Conservation (phyloP, 495 filamentous ascomycete genomes). For the Cenococcum geophilum region DNA sequence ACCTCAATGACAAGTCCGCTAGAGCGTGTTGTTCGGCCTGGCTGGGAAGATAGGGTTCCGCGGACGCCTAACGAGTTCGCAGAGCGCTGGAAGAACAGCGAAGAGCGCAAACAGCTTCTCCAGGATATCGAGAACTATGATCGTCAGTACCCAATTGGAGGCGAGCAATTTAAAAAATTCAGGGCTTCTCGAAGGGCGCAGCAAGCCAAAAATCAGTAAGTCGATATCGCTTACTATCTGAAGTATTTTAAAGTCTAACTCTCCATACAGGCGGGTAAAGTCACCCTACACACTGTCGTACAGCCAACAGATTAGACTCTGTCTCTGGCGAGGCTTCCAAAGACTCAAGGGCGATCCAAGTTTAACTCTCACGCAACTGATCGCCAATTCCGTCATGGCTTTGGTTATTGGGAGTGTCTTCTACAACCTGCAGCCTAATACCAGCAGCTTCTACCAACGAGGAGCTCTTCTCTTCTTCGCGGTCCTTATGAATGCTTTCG, state of each 20-base stretch:
- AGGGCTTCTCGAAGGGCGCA: slow-evolving; percentile 58
- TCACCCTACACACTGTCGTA: slow-evolving; percentile 77
- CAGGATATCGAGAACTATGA: slow-evolving; percentile 68
- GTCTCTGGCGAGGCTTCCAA: slow-evolving; percentile 67
- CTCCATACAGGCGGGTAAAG: slow-evolving; percentile 40
- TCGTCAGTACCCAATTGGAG: slow-evolving; percentile 53
- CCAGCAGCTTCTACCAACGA: slow-evolving; percentile 66
- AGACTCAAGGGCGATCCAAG: slow-evolving; percentile 64
- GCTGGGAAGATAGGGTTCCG: slow-evolving; percentile 59
- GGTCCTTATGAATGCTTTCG: slow-evolving; percentile 79
- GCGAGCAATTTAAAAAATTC: slow-evolving; percentile 61
- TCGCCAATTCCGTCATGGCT: slow-evolving; percentile 69
- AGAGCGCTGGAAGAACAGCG: slow-evolving; percentile 64
- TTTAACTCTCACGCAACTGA: slow-evolving; percentile 60
- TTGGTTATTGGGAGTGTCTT: slow-evolving; percentile 79
- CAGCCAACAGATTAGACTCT: slow-evolving; percentile 62
- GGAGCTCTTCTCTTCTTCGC: slow-evolving; percentile 87
- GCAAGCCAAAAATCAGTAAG: slow-evolving; percentile 53
- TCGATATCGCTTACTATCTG: neutral
- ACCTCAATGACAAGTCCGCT: slow-evolving; percentile 64
- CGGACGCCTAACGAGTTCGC: slow-evolving; percentile 67
- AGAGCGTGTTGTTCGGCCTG: slow-evolving; percentile 55
- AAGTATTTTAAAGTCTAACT: slow-evolving; percentile 19
- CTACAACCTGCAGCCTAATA: slow-evolving; percentile 60
- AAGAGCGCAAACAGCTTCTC: slow-evolving; percentile 59